A percentile compares a stretch with the other conserved stretches of the same genome.
These are phyloP conservation scores for Scenedesmus sp. DNA, from an alignment of 163 green algal genomes.

Conservation along the genomic window DNA sequence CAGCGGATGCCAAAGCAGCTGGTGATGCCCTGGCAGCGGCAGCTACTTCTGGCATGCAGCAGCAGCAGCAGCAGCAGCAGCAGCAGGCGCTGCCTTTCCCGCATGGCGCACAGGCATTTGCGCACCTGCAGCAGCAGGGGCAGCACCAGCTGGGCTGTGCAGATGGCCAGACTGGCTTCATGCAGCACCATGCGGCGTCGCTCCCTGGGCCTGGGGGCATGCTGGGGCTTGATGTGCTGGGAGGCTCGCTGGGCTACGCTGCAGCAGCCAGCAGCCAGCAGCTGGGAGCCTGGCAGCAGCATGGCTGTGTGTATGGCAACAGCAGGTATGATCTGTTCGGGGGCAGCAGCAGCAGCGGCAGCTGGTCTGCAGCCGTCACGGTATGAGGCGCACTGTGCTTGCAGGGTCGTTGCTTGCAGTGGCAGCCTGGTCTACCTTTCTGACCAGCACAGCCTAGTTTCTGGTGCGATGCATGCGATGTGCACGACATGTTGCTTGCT, in stretches of 20 bases:
- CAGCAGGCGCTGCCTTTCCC: background rate
- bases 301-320: background rate
- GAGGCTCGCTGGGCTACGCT: background rate
- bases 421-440: too few relatives aligned
- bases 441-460: too few relatives aligned
- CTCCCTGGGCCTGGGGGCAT: background rate
- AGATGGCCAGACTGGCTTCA: background rate
- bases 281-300: conserved; percentile 11
- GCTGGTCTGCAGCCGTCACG: background rate
- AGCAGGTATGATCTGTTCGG: background rate
- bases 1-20: background rate
- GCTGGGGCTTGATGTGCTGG: conserved; percentile 32
- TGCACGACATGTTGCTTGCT: background rate
- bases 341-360: conserved; percentile 29
- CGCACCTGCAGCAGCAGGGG: background rate
- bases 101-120: background rate
- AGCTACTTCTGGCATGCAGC: background rate
- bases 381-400: too few relatives aligned
- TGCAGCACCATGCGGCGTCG: background rate
- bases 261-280: background rate
- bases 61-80: conserved; percentile 8
- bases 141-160: conserved; percentile 17
- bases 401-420: background rate
- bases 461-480: background rate
- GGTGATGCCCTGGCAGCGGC: too few relatives aligned